These are phyloP conservation scores for Alternaria incomplexa DNA, from an alignment of 2,329 filamentous ascomycete genomes.

Conservation along the genomic window DNA sequence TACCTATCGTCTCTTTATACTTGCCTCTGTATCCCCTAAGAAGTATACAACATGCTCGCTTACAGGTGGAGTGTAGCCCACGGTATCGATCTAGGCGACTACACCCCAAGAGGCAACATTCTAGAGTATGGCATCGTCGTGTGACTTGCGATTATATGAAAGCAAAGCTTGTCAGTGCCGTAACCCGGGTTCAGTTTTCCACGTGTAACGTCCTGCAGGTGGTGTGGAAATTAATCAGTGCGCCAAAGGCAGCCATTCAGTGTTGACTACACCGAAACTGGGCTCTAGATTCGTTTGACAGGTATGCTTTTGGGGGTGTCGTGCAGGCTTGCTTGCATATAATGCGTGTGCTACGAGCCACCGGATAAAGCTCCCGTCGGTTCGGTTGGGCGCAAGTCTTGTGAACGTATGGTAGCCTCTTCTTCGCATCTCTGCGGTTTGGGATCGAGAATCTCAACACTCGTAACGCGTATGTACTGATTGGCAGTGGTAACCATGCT, in stretches of 20 bases:
- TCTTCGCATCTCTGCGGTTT: not conserved
- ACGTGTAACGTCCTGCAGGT: not conserved
- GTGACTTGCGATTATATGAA: conserved; percentile 14
- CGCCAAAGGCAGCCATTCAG: not conserved
- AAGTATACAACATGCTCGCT: not conserved
- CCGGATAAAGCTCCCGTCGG: conserved; percentile 6
- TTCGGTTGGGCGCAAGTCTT: not conserved
- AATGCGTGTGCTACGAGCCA: conserved; percentile 3
- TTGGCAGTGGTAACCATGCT: not conserved
- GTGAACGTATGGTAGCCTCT: not conserved
- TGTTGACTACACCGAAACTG: not conserved
- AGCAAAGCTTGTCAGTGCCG: conserved; percentile 11
- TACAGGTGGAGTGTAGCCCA: not conserved
- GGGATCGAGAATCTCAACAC: not conserved
- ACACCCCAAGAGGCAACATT: not conserved
- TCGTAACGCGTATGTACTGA: not conserved
- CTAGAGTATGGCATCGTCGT: conserved; percentile 1
- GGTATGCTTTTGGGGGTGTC: not conserved
- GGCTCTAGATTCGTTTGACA: not conserved
- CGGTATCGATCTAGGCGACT: not conserved
- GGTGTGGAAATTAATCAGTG: conserved; percentile 11
- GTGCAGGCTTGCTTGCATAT: conserved; percentile 1
- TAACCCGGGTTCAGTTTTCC: conserved; percentile 2
- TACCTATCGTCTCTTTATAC: conserved; percentile 2
- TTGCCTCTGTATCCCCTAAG: not conserved